Percentiles rank a stretch among this genome's conserved stretches.
Conservation (phyloP, 805 yeast genomes). For the Yarrowia phangngaensis region DNA sequence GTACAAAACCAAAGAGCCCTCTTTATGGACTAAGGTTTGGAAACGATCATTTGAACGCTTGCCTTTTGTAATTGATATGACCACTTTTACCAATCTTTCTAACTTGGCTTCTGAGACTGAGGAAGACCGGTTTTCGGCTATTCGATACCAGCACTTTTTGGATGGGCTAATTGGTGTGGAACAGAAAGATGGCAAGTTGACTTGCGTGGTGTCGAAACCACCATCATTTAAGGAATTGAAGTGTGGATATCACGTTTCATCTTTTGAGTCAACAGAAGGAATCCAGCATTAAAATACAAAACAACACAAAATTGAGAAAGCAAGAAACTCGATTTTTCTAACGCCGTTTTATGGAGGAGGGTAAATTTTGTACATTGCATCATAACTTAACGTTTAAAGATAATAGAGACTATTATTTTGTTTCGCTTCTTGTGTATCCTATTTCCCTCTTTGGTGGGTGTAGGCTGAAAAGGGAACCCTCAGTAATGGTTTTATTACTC, state of each 20-base stretch:
- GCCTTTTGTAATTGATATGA: constrained; percentile 5
- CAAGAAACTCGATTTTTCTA: no score
- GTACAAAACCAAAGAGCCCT: not conserved
- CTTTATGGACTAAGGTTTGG: constrained; percentile 7
- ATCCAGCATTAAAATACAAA: no score
- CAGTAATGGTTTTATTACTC: no score
- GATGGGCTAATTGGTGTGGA: not conserved
- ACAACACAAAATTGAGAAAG: no score
- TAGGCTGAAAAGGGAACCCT: no score
- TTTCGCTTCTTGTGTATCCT: no score
- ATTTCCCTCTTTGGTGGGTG: no score
- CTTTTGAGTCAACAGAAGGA: no score
- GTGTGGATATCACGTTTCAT: not conserved
- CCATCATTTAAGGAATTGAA: not conserved
- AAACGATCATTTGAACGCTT: not conserved
- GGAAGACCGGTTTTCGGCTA: not conserved
- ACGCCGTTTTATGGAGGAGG: no score
- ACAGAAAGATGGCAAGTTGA: not conserved
- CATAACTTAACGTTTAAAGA: no score
- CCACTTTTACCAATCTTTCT: not conserved
- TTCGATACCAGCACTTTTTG: not conserved
- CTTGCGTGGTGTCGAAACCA: not conserved
- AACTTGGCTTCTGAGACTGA: not conserved
- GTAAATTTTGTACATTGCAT: no score
- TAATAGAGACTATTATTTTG: no score